These are phyloP conservation scores for Botrytis byssoidea DNA, from an alignment of 2,329 filamentous ascomycete genomes.

Conservation along the genomic window DNA sequence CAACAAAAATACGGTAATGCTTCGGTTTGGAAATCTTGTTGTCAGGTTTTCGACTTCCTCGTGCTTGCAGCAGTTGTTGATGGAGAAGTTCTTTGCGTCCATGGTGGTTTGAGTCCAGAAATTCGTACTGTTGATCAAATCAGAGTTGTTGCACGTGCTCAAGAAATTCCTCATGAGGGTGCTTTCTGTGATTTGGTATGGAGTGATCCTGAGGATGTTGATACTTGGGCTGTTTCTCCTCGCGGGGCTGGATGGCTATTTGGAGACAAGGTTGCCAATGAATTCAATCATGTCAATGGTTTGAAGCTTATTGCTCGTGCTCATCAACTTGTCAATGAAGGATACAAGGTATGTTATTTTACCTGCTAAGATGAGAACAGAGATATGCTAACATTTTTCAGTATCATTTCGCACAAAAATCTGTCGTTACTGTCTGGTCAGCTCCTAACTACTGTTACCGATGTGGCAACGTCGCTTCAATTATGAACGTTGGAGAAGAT, in stretches of 20 bases:
- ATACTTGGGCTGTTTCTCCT: conserved; percentile 68
- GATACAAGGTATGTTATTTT: conserved; percentile 58
- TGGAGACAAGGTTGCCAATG: conserved; percentile 66
- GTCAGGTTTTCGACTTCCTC: conserved; percentile 75
- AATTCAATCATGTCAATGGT: conserved; percentile 77
- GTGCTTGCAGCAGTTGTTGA: conserved; percentile 72
- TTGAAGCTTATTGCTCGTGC: conserved; percentile 69
- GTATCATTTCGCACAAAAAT: conserved; percentile 94
- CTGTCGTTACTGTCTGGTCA: conserved; percentile 76
- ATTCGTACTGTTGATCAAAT: conserved; percentile 75
- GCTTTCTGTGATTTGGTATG: conserved; percentile 76
- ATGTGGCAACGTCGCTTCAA: conserved; percentile 61
- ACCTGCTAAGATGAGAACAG: neutral
- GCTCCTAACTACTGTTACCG: conserved; percentile 49
- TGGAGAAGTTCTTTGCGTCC: conserved; percentile 70
- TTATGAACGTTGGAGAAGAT: conserved; percentile 86
- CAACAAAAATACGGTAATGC: conserved; percentile 76
- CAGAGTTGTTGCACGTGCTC: conserved; percentile 68
- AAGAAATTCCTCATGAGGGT: conserved; percentile 75
- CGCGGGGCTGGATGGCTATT: conserved; percentile 59
- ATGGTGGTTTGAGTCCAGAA: conserved; percentile 69
- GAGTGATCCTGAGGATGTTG: conserved; percentile 71
- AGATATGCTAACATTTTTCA: conserved; percentile 42
- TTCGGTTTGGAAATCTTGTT: conserved; percentile 76
- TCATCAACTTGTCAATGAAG: conserved; percentile 74